Evolutionary conservation across 1,284 basidiomycete species (phyloP), one percentile per base, ranked within the genome.

Genomic region (Boletus sp.): DNA sequence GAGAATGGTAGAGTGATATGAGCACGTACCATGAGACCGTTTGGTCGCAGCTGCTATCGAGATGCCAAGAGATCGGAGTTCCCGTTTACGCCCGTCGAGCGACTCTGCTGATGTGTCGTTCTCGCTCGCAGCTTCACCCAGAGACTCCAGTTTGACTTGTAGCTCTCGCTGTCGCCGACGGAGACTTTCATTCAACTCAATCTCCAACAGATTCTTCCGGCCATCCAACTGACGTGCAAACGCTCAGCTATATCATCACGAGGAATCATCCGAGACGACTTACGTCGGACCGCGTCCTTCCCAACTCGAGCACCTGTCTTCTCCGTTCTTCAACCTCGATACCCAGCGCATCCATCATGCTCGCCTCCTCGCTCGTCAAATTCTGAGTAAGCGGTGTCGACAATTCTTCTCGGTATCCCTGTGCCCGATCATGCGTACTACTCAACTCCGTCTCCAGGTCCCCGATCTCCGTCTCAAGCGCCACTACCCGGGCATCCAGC

Each of bases 171-270:
- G 76, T 13, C 86, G 78, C 4, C 94, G 79, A 16, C 83, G 77
- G 14, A 98, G 75, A 55, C 85, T 86, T 64, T 99, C 95, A 54
- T 89, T 91, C 27, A 99, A 75, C 66, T 99, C 95, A 44, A 98
- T 94, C 66, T 97, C 91, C 19, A 97, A 71, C 12, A 84, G 71
- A 60, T 84, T 90, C 68, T 91, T 92, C 54, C 78, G 77, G 19
- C 83, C 80, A 32, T 88, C 84, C 47, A 94, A 69, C 91, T 96
- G 50, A 32, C 35, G 53, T 34, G 44, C 19, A 34, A 22, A 25
- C 12, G 8, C 13, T 57, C 16, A 52, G 36, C 4, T n/a, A 36
- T 25, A 41, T 39, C 41, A 35, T 35, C 36, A 27, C 12, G 10
- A 35, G 10, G 38, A 36, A 14, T 26, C 29, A 26, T 17, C 35